Evolutionary conservation across 805 yeast species (phyloP).

Genomic region (Wickerhamiella spandovensis): DNA sequence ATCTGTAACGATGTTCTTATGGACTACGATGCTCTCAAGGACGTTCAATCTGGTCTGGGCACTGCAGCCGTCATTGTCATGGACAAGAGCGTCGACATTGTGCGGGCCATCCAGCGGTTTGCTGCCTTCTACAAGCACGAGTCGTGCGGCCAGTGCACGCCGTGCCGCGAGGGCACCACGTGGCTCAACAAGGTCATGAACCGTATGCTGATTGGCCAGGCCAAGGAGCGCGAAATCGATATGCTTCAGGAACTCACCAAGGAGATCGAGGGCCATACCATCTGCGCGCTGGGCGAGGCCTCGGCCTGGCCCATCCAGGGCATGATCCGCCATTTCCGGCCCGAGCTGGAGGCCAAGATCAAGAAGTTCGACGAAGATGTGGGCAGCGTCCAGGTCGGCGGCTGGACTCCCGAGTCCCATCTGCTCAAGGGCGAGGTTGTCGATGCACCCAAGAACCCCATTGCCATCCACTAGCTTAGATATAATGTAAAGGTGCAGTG

Average conservation of each 20-base stretch:
- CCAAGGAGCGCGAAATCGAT: constrained; percentile 67
- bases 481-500: not conserved
- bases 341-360: constrained; percentile 66
- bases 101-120: constrained; percentile 76
- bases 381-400: constrained; percentile 50
- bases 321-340: constrained; percentile 70
- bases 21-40: constrained; percentile 82
- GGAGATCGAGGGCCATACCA: constrained; percentile 83
- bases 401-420: constrained; percentile 56
- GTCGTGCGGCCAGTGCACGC: constrained; percentile 91
- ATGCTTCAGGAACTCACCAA: constrained; percentile 72
- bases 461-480: constrained; percentile 9
- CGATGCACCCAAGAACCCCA: constrained; percentile 27
- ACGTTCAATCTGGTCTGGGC: constrained; percentile 77
- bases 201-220: constrained; percentile 68
- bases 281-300: constrained; percentile 87
- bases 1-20: constrained; percentile 57
- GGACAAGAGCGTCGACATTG: constrained; percentile 75
- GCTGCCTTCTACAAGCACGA: constrained; percentile 80
- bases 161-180: constrained; percentile 88
- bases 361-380: constrained; percentile 40
- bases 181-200: constrained; percentile 78
- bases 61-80: constrained; percentile 89
- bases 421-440: constrained; percentile 51
- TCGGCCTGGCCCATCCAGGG: constrained; percentile 94